Base-by-base conservation (phyloP, 2,329 filamentous ascomycete genomes). In the Blastomyces gilchristii region DNA sequence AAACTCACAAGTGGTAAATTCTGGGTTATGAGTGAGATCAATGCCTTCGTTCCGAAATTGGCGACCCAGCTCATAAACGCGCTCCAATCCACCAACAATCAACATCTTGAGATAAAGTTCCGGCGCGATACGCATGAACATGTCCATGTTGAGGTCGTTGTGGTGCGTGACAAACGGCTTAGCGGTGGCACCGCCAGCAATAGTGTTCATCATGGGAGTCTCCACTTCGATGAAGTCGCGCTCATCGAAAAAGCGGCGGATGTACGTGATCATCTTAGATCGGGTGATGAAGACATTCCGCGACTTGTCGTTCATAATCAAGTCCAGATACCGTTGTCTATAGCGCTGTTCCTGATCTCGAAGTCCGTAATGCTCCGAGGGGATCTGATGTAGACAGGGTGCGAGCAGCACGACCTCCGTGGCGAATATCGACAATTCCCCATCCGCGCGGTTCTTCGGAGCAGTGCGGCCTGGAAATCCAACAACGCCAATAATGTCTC, bases 1-100 rank as follows among this genome's bases (percentile, higher is more conserved):
- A 79, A 97, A 97, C 77, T 99, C 94, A 76, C 91, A 90, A 34
- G 91, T 96, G 53, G 94, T 99, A 81, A 99, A 99, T 75, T 99
- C 94, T 49, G 90, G 94, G 81, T 97, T 99, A 82, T 99, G 94
- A 8, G 94, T 99, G 60, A 94, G 81, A 75, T 96, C 91, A 67
- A 91, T 88, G 64, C 89, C 87, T 77, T 96, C 92, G 73, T 99
- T 99, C 71, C 94, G 83, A 85, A 99, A 99, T 75, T 96, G 91
- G 68, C 91, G 88, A 67, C 94, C 94, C 66, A 99, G 86, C 76
- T 99, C 94, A 78, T 96, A 99, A 16, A 99, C 94, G 70, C 90
- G 86, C 80, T 96, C 90, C 52, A 97, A 83, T 64, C 93, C 94
- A 72, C 95, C 95, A 41, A 99, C 93, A 59, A 97, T 89, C 64